Evolutionary conservation across 2,329 filamentous ascomycete species (phyloP), one percentile per base, ranked within the genome.

Genomic region (Huntiella abstrusa): DNA sequence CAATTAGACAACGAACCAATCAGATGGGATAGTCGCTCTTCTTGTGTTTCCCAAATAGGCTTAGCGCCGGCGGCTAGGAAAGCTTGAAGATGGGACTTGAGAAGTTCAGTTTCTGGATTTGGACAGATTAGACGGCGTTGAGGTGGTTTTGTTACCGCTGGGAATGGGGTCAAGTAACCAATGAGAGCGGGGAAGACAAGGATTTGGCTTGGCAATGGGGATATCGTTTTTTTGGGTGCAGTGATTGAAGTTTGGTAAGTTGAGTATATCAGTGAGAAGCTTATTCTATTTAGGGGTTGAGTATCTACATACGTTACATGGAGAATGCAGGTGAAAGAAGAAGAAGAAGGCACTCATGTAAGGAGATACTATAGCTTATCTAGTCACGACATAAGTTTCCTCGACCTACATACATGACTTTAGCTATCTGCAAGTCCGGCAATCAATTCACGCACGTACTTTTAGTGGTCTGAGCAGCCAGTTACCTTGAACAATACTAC

Each of bases 31-130:
- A 32, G 4, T 17, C 10, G 33, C n/a, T 13, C 34, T 41, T 28
- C 22, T 15, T 44, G 12, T 45, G n/a, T 19, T 35, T 22, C 33
- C 42, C n/a, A 33, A 49, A 17, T 41, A 33, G 42, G 47, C 12
- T 45, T 49, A 49, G 47, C 47, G 47, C 33, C 32, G 41, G 47
- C 47, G 47, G 47, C 33, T 45, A 49, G 33, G 13, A 40, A 43
- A 43, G 41, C 32, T 43, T 43, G 41, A 28, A 28, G 22, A 28
- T 10, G 22, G 6, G 17, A 19, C 4, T 19, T 19, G 17, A 19
- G 22, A 28, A 28, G 22, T 28, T 28, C 41, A 43, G 13, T 42
- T 43, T n/a, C 32, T 43, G n/a, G 32, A 34, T 43, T 43, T 35
- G 32, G 32, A 28, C 22, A 28, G 22, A 28, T 28, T 28, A 5